Evolutionary conservation across 768 basidiomycete genomes (phyloP).

Genomic region (Royoungia palumana): DNA sequence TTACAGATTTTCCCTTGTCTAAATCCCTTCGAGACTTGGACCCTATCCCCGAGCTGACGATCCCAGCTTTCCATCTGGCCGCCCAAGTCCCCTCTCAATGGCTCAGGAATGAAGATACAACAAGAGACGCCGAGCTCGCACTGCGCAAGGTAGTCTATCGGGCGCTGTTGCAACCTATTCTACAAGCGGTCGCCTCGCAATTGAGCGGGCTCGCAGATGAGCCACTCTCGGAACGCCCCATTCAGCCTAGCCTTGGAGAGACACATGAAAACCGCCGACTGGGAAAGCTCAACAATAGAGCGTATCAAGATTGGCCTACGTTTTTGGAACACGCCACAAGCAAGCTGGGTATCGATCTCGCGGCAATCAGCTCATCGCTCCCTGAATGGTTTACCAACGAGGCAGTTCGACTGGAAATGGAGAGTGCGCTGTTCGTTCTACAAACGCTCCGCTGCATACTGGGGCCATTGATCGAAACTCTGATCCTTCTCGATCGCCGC

Average conservation of each 20-base stretch:
- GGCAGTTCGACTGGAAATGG: conserved; percentile 26
- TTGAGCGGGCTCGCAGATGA: not conserved
- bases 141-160: conserved; percentile 71
- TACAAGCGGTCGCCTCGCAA: conserved; percentile 11
- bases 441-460: conserved; percentile 66
- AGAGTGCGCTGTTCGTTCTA: conserved; percentile 50
- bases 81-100: conserved; percentile 68
- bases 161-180: conserved; percentile 49
- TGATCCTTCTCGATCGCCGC: conserved; percentile 60
- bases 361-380: conserved; percentile 8
- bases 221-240: conserved; percentile 1
- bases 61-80: conserved; percentile 61
- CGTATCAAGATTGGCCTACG: conserved; percentile 47
- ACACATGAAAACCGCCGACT: conserved; percentile 44
- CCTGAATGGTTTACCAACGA: conserved; percentile 23
- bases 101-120: conserved; percentile 38
- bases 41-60: conserved; percentile 22
- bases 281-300: conserved; percentile 49
- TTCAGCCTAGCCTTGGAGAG: conserved; percentile 34
- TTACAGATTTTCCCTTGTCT: conserved; percentile 57
- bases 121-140: conserved; percentile 44
- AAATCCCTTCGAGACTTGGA: conserved; percentile 16
- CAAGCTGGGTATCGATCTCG: conserved; percentile 25
- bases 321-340: conserved; percentile 40
- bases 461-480: conserved; percentile 64